phyloP scores from a whole-genome alignment of 805 yeast species.

The Starmerella kuoi region DNA sequence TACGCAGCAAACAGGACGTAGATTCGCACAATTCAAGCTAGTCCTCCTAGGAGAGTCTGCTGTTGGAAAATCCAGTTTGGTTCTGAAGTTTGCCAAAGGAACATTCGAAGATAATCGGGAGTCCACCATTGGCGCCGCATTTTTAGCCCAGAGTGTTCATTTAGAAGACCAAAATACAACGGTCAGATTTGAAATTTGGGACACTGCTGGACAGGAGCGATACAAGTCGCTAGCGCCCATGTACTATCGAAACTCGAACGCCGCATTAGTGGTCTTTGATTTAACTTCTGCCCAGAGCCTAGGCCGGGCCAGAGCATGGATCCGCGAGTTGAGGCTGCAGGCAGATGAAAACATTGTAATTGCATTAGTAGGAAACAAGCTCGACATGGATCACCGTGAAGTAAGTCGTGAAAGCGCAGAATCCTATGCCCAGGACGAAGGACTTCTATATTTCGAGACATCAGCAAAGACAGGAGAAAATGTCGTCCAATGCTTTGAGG shows the following conservation, averaged over 20 bases:
- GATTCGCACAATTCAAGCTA: slow-evolving; percentile 47
- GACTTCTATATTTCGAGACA: slow-evolving; percentile 41
- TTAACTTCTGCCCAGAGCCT: slow-evolving; percentile 57
- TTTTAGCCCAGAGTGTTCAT: slow-evolving; percentile 65
- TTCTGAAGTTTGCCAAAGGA: slow-evolving; percentile 60
- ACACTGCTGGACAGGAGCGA: slow-evolving; percentile 92
- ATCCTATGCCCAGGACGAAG: slow-evolving; percentile 45
- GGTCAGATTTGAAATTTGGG: slow-evolving; percentile 50
- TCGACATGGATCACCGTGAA: slow-evolving; percentile 41
- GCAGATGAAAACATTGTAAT: slow-evolving; percentile 63
- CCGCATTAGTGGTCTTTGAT: slow-evolving; percentile 84
- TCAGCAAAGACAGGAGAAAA: slow-evolving; percentile 66
- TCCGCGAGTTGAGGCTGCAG: slow-evolving; percentile 78
- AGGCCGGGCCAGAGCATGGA: slow-evolving; percentile 75
- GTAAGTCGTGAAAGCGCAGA: slow-evolving; percentile 33
- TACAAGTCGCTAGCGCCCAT: slow-evolving; percentile 74
- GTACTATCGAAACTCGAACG: slow-evolving; percentile 69
- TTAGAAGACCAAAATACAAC: slow-evolving; percentile 32
- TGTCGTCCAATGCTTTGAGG: slow-evolving; percentile 37
- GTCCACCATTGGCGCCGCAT: slow-evolving; percentile 98
- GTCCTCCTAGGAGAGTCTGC: slow-evolving; percentile 72
- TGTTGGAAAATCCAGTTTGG: slow-evolving; percentile 71
- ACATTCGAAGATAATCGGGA: slow-evolving; percentile 68
- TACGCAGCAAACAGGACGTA: slow-evolving; percentile 1
- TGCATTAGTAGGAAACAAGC: slow-evolving; percentile 78